Percentiles rank a stretch among this genome's conserved stretches.
phyloP scores from a whole-genome alignment of 2,329 filamentous ascomycete species.

The Colletotrichum lini region DNA sequence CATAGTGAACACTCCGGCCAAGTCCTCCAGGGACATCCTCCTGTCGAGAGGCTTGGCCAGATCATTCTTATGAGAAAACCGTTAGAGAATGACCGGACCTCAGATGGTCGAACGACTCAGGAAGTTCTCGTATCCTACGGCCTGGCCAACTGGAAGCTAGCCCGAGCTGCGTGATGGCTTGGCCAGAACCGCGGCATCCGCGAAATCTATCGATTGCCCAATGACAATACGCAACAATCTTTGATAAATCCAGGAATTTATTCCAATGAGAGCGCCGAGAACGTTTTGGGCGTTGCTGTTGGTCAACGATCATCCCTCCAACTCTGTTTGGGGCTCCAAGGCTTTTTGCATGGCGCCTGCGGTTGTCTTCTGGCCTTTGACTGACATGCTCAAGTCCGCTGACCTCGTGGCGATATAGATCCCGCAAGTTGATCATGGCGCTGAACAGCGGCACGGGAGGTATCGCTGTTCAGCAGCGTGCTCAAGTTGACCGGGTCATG shows the following conservation, averaged over 20 bases:
- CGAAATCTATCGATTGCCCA: conserved; percentile 56
- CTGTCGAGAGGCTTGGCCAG: conserved; percentile 14
- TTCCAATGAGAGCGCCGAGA: conserved; percentile 52
- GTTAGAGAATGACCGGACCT: conserved; percentile 2
- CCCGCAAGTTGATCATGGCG: background rate
- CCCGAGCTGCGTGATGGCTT: conserved; percentile 54
- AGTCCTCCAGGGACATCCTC: conserved; percentile 9
- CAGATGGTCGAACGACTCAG: conserved; percentile 29
- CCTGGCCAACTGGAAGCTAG: conserved; percentile 62
- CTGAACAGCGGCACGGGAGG: conserved; percentile 5
- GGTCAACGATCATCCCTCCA: conserved; percentile 44
- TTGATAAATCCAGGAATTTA: conserved; percentile 53
- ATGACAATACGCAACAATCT: conserved; percentile 49
- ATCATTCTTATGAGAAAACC: conserved; percentile 12
- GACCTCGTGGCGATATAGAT: conserved; percentile 18
- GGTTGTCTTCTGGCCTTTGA: conserved; percentile 20
- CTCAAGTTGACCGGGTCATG: conserved; percentile 16
- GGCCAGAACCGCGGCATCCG: conserved; percentile 55
- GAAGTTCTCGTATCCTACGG: conserved; percentile 44
- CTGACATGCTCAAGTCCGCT: conserved; percentile 7
- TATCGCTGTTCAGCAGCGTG: conserved; percentile 1
- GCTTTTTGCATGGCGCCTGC: conserved; percentile 4
- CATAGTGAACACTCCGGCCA: background rate
- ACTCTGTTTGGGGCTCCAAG: background rate
- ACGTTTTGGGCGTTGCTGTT: conserved; percentile 49